These are phyloP conservation scores for Candida saitoana DNA, from an alignment of 805 yeast genomes.

Conservation along the genomic window DNA sequence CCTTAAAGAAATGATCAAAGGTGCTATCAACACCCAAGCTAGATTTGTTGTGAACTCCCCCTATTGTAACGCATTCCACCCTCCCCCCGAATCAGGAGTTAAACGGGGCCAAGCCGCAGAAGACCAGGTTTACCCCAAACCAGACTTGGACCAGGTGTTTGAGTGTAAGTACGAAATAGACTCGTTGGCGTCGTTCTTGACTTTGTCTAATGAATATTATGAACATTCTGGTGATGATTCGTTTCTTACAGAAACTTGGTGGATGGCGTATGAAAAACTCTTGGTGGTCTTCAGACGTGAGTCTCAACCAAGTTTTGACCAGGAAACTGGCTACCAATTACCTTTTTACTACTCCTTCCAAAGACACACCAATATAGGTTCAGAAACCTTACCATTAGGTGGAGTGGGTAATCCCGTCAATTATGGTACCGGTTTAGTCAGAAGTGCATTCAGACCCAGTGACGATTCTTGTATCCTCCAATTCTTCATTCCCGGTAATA, in stretches of 20 bases:
- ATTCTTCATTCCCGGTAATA: constrained; percentile 82
- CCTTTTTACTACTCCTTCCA: constrained; percentile 63
- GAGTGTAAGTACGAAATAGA: constrained; percentile 91
- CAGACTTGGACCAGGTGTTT: constrained; percentile 68
- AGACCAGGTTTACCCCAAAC: constrained; percentile 66
- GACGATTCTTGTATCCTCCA: constrained; percentile 84
- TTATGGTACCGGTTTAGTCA: constrained; percentile 61
- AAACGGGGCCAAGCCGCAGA: constrained; percentile 47
- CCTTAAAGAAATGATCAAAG: constrained; percentile 54
- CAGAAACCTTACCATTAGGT: constrained; percentile 73
- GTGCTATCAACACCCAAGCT: constrained; percentile 81
- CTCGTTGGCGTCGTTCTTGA: constrained; percentile 76
- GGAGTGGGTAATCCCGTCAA: constrained; percentile 87
- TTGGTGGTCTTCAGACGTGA: constrained; percentile 56
- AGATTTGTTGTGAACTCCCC: constrained; percentile 59
- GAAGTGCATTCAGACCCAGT: constrained; percentile 84
- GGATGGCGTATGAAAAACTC: constrained; percentile 50
- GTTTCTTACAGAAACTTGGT: constrained; percentile 51
- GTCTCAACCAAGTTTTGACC: constrained; percentile 55
- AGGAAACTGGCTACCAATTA: constrained; percentile 43
- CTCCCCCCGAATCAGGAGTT: constrained; percentile 57
- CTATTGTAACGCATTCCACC: constrained; percentile 89
- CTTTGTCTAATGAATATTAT: constrained; percentile 68
- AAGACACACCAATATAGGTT: constrained; percentile 67
- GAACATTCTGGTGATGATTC: constrained; percentile 49